These are phyloP conservation scores for Colletotrichum caudatum DNA, from an alignment of 2,329 filamentous ascomycete species.

Conservation along the genomic window DNA sequence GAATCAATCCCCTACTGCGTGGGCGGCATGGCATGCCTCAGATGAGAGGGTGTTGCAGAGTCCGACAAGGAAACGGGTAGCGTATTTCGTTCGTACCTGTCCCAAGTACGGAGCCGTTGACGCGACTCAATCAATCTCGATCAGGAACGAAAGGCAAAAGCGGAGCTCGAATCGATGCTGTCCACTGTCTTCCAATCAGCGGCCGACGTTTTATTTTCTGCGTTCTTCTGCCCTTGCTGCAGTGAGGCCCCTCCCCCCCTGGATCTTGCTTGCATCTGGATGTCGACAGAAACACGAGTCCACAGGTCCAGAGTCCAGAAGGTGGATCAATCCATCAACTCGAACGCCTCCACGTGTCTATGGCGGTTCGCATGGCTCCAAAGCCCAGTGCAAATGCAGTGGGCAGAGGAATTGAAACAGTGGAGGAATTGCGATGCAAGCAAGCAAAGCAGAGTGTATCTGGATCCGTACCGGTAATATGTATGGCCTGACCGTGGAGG, in stretches of 20 bases:
- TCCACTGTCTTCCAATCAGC: slow-evolving; percentile 23
- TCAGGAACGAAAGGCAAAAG: slow-evolving; percentile 12
- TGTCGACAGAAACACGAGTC: slow-evolving; percentile 9
- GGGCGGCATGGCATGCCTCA: background rate
- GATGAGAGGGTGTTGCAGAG: background rate
- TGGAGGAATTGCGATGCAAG: slow-evolving; percentile 28
- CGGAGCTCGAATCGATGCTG: slow-evolving; percentile 13
- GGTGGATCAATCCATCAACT: slow-evolving; percentile 37
- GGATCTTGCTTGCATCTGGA: slow-evolving; percentile 23
- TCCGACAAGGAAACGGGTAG: slow-evolving; percentile 19
- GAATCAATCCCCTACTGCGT: background rate
- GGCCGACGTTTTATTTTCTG: slow-evolving; percentile 30
- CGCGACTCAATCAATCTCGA: slow-evolving; percentile 27
- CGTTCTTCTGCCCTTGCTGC: background rate
- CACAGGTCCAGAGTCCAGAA: background rate
- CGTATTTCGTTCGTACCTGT: too few species aligned
- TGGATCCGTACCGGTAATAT: background rate
- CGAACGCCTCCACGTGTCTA: slow-evolving; percentile 38
- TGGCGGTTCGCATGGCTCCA: slow-evolving; percentile 21
- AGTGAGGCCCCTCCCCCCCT: background rate
- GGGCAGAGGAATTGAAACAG: background rate
- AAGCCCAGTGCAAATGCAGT: too few species aligned
- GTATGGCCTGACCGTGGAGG: too few species aligned
- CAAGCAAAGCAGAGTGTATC: background rate
- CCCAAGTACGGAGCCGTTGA: background rate